These are phyloP conservation scores for Phylloboletellus chloephorus DNA, from an alignment of 1,284 basidiomycete species.

Conservation along the genomic window DNA sequence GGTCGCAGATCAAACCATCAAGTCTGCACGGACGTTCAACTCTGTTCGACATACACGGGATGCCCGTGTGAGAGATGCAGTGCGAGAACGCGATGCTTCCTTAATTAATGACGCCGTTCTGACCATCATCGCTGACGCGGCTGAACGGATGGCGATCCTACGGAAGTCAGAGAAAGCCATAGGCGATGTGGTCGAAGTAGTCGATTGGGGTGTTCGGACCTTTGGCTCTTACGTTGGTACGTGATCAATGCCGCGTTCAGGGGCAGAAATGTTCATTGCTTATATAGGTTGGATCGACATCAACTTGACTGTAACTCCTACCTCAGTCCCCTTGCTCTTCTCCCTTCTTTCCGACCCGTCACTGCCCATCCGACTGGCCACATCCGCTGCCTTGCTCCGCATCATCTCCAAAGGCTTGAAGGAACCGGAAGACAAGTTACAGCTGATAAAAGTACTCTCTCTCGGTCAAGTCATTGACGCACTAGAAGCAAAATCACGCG, in stretches of 20 bases:
- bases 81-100: slow-evolving; percentile 84
- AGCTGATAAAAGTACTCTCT: slow-evolving; percentile 86
- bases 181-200: slow-evolving; percentile 68
- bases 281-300: slow-evolving; percentile 94
- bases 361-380: slow-evolving; percentile 76
- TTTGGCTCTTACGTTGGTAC: slow-evolving; percentile 92
- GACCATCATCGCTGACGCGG: slow-evolving; percentile 74
- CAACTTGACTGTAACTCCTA: slow-evolving; percentile 88
- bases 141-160: slow-evolving; percentile 53
- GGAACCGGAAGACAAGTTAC: slow-evolving; percentile 85
- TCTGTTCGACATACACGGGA: slow-evolving; percentile 73
- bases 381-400: slow-evolving; percentile 74
- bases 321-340: slow-evolving; percentile 84
- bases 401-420: slow-evolving; percentile 93
- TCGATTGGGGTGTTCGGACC: slow-evolving; percentile 86
- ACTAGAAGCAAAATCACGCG: slow-evolving; percentile 72
- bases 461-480: slow-evolving; percentile 76
- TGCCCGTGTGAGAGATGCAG: slow-evolving; percentile 79
- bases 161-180: slow-evolving; percentile 54
- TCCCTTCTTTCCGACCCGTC: slow-evolving; percentile 78
- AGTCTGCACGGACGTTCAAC: slow-evolving; percentile 72
- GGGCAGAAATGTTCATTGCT: slow-evolving; percentile 10
- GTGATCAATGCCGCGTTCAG: slow-evolving; percentile 33
- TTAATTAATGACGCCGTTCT: slow-evolving; percentile 86
- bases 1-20: slow-evolving; percentile 87